Evolutionary conservation across 1,139 yeast species (phyloP), one percentile per base, ranked within the genome.

Genomic region (Yamadazyma spencermartinsiae): DNA sequence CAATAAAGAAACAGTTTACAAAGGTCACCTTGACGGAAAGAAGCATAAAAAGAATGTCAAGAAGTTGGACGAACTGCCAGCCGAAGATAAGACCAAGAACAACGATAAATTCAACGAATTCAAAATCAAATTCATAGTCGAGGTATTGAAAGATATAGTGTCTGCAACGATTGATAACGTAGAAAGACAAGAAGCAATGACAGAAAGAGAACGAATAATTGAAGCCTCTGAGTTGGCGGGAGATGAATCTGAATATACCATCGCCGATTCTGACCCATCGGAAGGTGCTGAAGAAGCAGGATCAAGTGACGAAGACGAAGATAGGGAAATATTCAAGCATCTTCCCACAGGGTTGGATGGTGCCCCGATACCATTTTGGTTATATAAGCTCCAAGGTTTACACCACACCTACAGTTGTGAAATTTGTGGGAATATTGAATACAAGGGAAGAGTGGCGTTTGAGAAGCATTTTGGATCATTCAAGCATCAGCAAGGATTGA

Each of bases 351-450:
- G 96, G 0, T 76, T 87, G 25, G 96, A 90, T 60, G 98, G 98
- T 0, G 76, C 76, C 30, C 97, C 98, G 0, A 88, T 92, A 28
- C 98, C 98, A 1, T 80, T 73, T 42, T 92, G 99, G 99, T 66
- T 92, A 20, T 90, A 81, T 72, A 92, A 90, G 57, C 68, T 89
- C 25, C 92, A 88, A 52, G 98, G 98, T 0, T 68, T 90, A 10
- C 88, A 86, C 41, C 76, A 79, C 37, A 79, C 76, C 36, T 87
- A 80, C 51, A 57, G 65, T 1, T 92, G 99, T 61, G 97, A 94
- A 58, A 77, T 92, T 4, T 92, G 99, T 57, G 95, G 96, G 2
- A 82, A 87, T 52, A 61, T 67, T 30, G 66, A 68, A 6, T 92
- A 85, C 62, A 78, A 79, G 53, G 98, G 99, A 2, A 72, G 95